Evolutionary conservation across 805 yeast species (phyloP).

Genomic region (Zygoascus bituminiphila): DNA sequence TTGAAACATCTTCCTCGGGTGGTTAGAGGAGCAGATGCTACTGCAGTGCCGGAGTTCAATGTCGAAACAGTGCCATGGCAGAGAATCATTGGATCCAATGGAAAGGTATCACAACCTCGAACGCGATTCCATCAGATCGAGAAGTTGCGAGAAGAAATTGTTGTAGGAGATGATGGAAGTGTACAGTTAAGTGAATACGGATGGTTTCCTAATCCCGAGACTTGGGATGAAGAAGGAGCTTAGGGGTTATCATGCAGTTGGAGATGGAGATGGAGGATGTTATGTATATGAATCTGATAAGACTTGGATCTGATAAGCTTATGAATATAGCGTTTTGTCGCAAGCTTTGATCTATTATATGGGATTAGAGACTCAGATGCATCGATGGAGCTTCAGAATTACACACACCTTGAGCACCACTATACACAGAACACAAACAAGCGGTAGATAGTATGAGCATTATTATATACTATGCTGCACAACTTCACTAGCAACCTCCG

Average conservation of each 20-base stretch:
- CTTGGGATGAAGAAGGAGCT: not conserved
- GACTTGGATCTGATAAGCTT: too few relatives aligned
- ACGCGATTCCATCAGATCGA: slow-evolving; percentile 39
- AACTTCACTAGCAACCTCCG: too few relatives aligned
- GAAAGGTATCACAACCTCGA: slow-evolving; percentile 46
- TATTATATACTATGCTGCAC: too few relatives aligned
- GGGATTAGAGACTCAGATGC: too few relatives aligned
- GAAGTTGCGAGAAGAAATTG: slow-evolving; percentile 37
- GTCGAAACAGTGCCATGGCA: slow-evolving; percentile 62
- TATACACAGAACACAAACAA: too few relatives aligned
- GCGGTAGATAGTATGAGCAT: too few relatives aligned
- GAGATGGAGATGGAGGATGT: not conserved
- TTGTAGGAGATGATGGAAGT: slow-evolving; percentile 25
- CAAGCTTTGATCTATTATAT: too few relatives aligned
- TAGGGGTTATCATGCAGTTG: not conserved
- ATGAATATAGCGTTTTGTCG: too few relatives aligned
- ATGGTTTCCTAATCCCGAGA: slow-evolving; percentile 51
- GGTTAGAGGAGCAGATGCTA: slow-evolving; percentile 11
- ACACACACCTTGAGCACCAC: too few relatives aligned
- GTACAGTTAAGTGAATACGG: slow-evolving; percentile 45
- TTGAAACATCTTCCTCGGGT: slow-evolving; percentile 43
- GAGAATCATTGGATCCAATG: slow-evolving; percentile 62
- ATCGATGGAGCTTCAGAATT: too few relatives aligned
- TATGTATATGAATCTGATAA: not conserved
- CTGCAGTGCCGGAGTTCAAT: slow-evolving; percentile 22